These are phyloP conservation scores for Colletotrichum paranaense DNA, from an alignment of 2,329 filamentous ascomycete genomes.

Conservation along the genomic window DNA sequence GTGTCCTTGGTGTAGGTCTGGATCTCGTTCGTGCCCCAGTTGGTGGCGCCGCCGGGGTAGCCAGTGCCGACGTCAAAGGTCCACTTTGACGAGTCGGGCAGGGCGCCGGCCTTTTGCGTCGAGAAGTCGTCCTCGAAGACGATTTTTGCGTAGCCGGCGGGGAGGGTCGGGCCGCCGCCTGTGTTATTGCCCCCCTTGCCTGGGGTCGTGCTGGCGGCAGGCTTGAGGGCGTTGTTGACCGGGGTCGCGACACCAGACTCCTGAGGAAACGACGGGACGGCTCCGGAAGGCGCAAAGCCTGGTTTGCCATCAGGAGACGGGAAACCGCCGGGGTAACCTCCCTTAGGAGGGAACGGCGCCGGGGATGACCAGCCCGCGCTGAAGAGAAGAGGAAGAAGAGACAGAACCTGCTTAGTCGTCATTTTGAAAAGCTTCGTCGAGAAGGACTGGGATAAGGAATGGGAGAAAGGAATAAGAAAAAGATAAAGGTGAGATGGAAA, in stretches of 20 bases:
- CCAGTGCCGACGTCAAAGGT: conserved; percentile 54
- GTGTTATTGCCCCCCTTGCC: not conserved
- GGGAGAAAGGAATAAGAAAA: not conserved
- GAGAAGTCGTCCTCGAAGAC: conserved; percentile 46
- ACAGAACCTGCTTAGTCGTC: conserved; percentile 29
- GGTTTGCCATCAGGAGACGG: conserved; percentile 4
- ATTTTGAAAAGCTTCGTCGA: conserved; percentile 13
- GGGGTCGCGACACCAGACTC: not conserved
- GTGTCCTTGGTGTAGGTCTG: conserved; percentile 55
- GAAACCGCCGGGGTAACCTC: not conserved
- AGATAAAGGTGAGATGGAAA: not conserved
- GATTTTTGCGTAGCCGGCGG: conserved; percentile 37
- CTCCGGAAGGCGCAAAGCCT: not conserved
- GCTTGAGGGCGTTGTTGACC: not conserved
- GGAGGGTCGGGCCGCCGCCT: conserved; percentile 17
- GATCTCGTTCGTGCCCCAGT: conserved; percentile 62
- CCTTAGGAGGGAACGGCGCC: conserved; percentile 1
- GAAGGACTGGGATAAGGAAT: not conserved
- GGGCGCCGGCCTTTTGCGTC: conserved; percentile 41
- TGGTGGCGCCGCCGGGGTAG: conserved; percentile 56
- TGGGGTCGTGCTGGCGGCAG: not conserved
- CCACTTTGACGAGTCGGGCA: conserved; percentile 55
- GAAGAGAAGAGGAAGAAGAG: conserved; percentile 25
- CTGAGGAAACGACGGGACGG: not conserved
- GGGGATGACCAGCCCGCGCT: conserved; percentile 23